Conservation (phyloP, 2,329 filamentous ascomycete genomes). For the Trichoderma pleuroti region DNA sequence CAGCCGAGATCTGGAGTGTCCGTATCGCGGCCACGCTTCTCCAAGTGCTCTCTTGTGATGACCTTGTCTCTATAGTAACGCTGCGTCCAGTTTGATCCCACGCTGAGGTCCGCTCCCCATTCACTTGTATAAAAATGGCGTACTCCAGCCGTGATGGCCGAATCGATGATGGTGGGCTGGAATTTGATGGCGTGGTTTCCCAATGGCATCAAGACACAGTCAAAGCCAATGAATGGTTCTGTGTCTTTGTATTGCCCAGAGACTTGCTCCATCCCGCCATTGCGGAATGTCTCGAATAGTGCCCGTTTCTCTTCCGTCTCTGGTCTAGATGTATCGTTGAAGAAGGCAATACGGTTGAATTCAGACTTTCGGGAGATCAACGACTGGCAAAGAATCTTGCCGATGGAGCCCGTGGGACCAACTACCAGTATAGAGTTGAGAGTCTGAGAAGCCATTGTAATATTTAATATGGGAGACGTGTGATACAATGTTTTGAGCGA, state of each 20-base stretch:
- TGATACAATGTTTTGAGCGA: neutral
- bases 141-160: neutral
- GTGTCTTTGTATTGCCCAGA: constrained; percentile 1
- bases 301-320: neutral
- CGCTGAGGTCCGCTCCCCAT: constrained; percentile 1
- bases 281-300: neutral
- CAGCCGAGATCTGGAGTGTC: constrained; percentile 5
- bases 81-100: constrained; percentile 10
- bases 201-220: constrained; percentile 7
- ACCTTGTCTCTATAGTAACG: constrained; percentile 10
- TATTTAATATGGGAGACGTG: neutral
- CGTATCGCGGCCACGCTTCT: neutral
- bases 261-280: neutral
- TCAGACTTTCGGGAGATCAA: neutral
- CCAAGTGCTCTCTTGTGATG: neutral
- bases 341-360: constrained; percentile 9
- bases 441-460: neutral
- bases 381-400: neutral
- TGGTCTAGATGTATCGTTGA: constrained; percentile 1
- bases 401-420: neutral
- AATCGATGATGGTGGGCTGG: constrained; percentile 4
- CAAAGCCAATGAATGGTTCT: neutral
- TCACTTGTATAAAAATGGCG: constrained; percentile 8
- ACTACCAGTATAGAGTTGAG: neutral
- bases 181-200: constrained; percentile 9